These are phyloP conservation scores for Scedosporium dehoogii DNA, from an alignment of 2,329 filamentous ascomycete species.

Conservation along the genomic window DNA sequence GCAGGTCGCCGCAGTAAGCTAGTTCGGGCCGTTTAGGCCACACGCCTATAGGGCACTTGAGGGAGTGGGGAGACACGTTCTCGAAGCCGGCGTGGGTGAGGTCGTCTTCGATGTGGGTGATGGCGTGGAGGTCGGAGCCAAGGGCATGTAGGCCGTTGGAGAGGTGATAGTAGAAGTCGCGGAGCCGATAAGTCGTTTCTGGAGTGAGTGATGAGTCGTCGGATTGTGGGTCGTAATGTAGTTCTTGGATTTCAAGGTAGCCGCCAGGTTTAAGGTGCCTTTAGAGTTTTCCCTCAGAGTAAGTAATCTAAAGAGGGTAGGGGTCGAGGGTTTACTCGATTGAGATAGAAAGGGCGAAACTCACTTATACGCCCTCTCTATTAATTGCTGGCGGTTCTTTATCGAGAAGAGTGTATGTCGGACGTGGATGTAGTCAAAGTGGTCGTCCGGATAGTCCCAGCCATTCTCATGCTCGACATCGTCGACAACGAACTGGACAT, in stretches of 20 bases:
- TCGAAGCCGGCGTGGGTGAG: conserved; percentile 32
- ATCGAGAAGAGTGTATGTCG: conserved; percentile 36
- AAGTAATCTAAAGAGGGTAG: no score
- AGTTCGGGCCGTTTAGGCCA: conserved; percentile 35
- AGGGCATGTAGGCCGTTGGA: conserved; percentile 28
- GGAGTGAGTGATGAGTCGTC: conserved; percentile 33
- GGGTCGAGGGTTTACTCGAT: not conserved
- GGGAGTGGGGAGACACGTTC: conserved; percentile 26
- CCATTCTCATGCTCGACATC: conserved; percentile 41
- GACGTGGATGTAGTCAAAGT: conserved; percentile 40
- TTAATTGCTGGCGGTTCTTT: conserved; percentile 27
- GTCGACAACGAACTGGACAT: conserved; percentile 41
- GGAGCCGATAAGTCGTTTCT: conserved; percentile 32
- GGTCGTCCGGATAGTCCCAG: conserved; percentile 34
- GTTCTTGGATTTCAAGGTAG: conserved; percentile 39
- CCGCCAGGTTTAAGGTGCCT: conserved; percentile 43
- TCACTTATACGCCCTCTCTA: conserved; percentile 32
- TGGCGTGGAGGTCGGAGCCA: conserved; percentile 31
- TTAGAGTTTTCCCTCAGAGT: not conserved
- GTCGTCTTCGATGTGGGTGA: conserved; percentile 24
- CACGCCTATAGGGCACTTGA: conserved; percentile 37
- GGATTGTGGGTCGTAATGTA: conserved; percentile 28
- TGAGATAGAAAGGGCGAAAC: conserved; percentile 9
- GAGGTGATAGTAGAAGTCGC: conserved; percentile 34
- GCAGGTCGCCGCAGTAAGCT: conserved; percentile 33